A percentile compares a stretch with the other conserved stretches of the same genome.
Evolutionary conservation across 768 basidiomycete species (phyloP).

Genomic region (Hirschioporus abietinus): DNA sequence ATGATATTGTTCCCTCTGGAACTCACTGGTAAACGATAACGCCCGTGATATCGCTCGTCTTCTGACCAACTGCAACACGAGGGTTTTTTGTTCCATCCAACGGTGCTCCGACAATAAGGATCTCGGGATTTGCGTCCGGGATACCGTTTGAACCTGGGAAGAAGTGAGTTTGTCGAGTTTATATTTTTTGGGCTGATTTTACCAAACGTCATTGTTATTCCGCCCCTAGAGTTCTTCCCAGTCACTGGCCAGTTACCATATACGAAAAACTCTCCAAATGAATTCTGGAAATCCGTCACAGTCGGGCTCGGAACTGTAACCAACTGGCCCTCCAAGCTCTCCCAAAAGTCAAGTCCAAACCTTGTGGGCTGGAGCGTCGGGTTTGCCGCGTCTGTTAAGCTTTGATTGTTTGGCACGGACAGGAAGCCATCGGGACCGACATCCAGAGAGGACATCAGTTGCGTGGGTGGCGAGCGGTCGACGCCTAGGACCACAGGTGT

Average conservation of each 20-base stretch:
- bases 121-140: constrained; percentile 55
- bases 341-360: constrained; percentile 61
- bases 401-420: constrained; percentile 49
- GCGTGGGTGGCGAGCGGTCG: constrained; percentile 49
- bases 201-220: constrained; percentile 47
- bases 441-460: constrained; percentile 43
- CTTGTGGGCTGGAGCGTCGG: constrained; percentile 42
- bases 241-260: constrained; percentile 51
- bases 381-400: constrained; percentile 40
- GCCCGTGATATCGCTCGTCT: constrained; percentile 47
- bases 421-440: constrained; percentile 49
- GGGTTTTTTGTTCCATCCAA: constrained; percentile 52
- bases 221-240: constrained; percentile 51
- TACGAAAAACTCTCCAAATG: constrained; percentile 54
- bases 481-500: constrained; percentile 46
- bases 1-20: constrained; percentile 6
- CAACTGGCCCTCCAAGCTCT: constrained; percentile 53
- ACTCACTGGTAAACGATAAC: constrained; percentile 48
- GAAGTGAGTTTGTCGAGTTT: neutral
- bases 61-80: constrained; percentile 38
- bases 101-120: constrained; percentile 47
- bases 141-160: constrained; percentile 38
- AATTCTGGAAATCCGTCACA: constrained; percentile 45
- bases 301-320: constrained; percentile 47
- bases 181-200: constrained; percentile 12